Conservation (phyloP, 192 early-diverging fungal genomes). For the Helicostylum pulchrum region DNA sequence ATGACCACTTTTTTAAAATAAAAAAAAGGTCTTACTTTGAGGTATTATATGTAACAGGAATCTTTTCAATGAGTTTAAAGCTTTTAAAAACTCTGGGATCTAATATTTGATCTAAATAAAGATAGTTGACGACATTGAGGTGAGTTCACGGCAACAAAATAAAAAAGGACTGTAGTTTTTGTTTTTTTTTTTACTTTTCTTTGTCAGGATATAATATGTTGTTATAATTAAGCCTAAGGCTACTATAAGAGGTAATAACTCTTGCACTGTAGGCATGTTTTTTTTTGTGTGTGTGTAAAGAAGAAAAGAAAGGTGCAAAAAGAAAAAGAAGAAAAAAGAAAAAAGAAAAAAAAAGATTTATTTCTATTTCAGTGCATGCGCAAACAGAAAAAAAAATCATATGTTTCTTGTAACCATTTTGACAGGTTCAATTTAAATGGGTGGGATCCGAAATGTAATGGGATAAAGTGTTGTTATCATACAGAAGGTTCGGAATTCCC, state of each 20-base stretch:
- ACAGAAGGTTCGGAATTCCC: no score
- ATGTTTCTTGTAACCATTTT: no score
- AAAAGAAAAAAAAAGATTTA: background rate
- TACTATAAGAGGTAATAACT: background rate
- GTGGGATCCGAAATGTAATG: no score
- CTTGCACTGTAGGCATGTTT: slow-evolving; percentile 7
- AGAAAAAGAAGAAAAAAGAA: background rate
- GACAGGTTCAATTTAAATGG: no score
- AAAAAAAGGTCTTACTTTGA: slow-evolving; percentile 58
- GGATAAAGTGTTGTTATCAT: no score
- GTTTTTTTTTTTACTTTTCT: slow-evolving; percentile 4
- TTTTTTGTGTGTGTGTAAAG: background rate
- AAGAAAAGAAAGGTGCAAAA: background rate
- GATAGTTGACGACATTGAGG: no score
- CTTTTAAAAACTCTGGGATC: slow-evolving; percentile 69
- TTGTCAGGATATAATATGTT: background rate
- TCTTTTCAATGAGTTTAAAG: slow-evolving; percentile 80
- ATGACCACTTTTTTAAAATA: background rate
- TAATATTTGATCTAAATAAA: slow-evolving; percentile 46
- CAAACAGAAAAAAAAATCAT: no score
- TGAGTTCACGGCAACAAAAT: background rate
- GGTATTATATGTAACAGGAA: slow-evolving; percentile 75
- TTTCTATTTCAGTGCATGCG: background rate
- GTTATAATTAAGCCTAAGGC: background rate
- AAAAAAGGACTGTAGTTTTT: background rate